Evolutionary conservation across 306 rosid species (phyloP).

Genomic region (Alnus rubra): DNA sequence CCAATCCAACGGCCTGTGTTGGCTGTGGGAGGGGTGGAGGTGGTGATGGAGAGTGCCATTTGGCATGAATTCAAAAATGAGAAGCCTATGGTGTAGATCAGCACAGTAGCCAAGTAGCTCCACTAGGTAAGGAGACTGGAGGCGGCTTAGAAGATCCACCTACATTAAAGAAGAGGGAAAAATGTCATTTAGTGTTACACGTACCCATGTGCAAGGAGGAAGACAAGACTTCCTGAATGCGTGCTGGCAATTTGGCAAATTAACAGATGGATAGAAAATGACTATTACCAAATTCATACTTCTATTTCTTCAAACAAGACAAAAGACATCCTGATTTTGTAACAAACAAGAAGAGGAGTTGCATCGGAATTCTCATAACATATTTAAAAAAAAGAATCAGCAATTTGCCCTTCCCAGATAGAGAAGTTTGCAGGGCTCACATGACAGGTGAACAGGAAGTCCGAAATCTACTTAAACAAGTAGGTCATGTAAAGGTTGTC

Average conservation of each 20-base stretch:
- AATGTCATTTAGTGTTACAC: slow-evolving; percentile 20
- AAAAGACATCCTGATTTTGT: too few relatives aligned
- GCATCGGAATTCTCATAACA: too few relatives aligned
- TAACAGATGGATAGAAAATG: background rate
- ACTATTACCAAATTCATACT: background rate
- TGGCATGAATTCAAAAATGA: slow-evolving; percentile 76
- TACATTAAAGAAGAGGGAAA: slow-evolving; percentile 28
- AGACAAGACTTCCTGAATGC: slow-evolving; percentile 25
- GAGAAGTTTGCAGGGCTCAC: too few relatives aligned
- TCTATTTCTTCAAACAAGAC: too few relatives aligned
- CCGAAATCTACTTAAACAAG: too few relatives aligned
- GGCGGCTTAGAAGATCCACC: slow-evolving; percentile 91
- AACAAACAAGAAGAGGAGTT: too few relatives aligned
- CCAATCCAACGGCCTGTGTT: slow-evolving; percentile 76
- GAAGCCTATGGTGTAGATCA: slow-evolving; percentile 85
- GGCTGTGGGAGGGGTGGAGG: slow-evolving; percentile 49
- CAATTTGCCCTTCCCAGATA: too few relatives aligned
- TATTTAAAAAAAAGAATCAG: too few relatives aligned
- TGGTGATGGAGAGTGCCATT: slow-evolving; percentile 73
- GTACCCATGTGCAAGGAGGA: slow-evolving; percentile 43
- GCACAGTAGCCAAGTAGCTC: slow-evolving; percentile 95
- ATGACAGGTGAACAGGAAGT: too few relatives aligned
- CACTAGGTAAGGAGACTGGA: slow-evolving; percentile 75
- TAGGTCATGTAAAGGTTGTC: too few relatives aligned
- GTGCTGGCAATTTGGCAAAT: slow-evolving; percentile 17